Evolutionary conservation across 257 asterid species (phyloP).

Genomic region (Solanum dulcamara): DNA sequence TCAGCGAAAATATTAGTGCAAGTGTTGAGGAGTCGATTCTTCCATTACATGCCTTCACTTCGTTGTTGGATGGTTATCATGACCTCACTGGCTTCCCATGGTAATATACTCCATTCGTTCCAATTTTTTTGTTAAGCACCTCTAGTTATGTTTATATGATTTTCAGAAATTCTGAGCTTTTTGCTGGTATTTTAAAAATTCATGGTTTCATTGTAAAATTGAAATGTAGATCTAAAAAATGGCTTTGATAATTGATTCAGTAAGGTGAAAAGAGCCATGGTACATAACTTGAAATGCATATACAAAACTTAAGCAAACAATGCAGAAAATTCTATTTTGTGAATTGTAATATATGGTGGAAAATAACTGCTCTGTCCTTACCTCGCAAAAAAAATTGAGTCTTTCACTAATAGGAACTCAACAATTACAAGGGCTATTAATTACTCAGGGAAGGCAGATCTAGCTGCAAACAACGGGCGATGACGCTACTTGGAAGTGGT

Average conservation of each 20-base stretch:
- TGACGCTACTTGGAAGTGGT: too few species aligned
- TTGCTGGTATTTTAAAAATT: neutral
- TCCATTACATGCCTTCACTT: slow-evolving; percentile 26
- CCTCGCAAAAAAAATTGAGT: neutral
- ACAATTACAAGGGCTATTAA: neutral
- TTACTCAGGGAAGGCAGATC: too few species aligned
- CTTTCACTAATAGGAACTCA: neutral
- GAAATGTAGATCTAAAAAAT: neutral
- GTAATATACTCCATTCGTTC: slow-evolving; percentile 4
- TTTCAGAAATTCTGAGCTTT: neutral
- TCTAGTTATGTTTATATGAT: neutral
- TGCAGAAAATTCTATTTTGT: neutral
- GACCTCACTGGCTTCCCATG: slow-evolving; percentile 32
- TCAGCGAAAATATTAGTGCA: neutral
- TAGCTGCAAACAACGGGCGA: too few species aligned
- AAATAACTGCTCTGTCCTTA: neutral
- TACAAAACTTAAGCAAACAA: neutral
- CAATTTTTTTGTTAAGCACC: neutral
- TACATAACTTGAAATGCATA: neutral
- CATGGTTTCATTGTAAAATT: neutral
- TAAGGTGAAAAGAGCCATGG: neutral
- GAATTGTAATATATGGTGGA: neutral
- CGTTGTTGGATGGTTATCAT: slow-evolving; percentile 25
- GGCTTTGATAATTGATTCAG: neutral
- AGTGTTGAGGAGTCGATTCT: slow-evolving; percentile 9